A percentile compares a stretch with the other conserved stretches of the same genome.
These are phyloP conservation scores for Candida arabinofermentans DNA, from an alignment of 805 yeast genomes.

Conservation along the genomic window DNA sequence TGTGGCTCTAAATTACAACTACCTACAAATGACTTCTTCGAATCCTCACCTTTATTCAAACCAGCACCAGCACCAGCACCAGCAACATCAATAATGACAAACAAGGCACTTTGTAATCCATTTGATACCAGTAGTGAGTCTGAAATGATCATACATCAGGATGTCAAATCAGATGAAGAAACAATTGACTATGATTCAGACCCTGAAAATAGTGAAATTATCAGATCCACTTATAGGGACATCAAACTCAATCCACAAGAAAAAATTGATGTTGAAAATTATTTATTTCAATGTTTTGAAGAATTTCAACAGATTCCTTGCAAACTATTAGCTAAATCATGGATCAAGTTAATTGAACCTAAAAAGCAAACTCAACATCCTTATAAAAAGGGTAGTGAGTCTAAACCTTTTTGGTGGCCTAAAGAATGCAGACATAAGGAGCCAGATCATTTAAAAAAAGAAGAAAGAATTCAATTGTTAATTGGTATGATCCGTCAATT, in stretches of 20 bases:
- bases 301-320: slow-evolving; percentile 51
- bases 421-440: slow-evolving; percentile 52
- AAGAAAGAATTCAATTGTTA: slow-evolving; percentile 50
- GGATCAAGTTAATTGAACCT: slow-evolving; percentile 68
- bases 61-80: no score
- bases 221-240: slow-evolving; percentile 12
- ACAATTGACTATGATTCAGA: background rate
- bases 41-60: no score
- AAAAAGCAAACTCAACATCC: slow-evolving; percentile 60
- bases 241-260: slow-evolving; percentile 17
- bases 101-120: background rate
- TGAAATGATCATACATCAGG: background rate
- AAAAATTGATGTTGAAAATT: slow-evolving; percentile 18
- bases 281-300: slow-evolving; percentile 30
- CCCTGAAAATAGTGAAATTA: slow-evolving; percentile 1
- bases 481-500: slow-evolving; percentile 34
- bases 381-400: slow-evolving; percentile 46
- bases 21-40: background rate
- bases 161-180: background rate
- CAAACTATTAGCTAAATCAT: slow-evolving; percentile 57
- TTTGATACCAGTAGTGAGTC: background rate
- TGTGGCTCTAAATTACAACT: no score
- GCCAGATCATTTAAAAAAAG: slow-evolving; percentile 68
- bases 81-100: background rate
- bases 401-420: slow-evolving; percentile 77